Evolutionary conservation across 345 rosid genomes (phyloP).

Genomic region (Gossypium ekmanianum): DNA sequence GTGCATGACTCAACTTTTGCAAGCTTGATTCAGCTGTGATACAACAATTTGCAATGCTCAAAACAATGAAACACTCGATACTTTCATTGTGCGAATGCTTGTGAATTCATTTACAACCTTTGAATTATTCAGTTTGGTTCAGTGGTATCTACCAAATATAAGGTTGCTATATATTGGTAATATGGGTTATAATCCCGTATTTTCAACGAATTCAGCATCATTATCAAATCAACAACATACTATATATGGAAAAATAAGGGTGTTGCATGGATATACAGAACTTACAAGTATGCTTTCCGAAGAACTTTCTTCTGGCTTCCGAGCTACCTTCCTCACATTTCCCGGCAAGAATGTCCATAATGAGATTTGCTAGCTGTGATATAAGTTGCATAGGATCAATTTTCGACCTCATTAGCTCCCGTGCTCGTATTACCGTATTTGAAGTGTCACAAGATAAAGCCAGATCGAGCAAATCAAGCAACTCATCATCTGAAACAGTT

Average conservation of each 20-base stretch:
- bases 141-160: no score
- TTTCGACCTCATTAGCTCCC: slow-evolving; percentile 91
- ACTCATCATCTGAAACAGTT: slow-evolving; percentile 87
- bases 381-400: slow-evolving; percentile 93
- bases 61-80: background rate
- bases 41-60: slow-evolving; percentile 13
- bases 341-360: slow-evolving; percentile 85
- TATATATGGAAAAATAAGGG: background rate
- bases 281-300: slow-evolving; percentile 60
- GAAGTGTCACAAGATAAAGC: slow-evolving; percentile 92
- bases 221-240: background rate
- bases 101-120: background rate
- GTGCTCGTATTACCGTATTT: slow-evolving; percentile 82
- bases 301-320: slow-evolving; percentile 54
- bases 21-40: slow-evolving; percentile 70
- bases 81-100: background rate
- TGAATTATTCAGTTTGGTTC: background rate
- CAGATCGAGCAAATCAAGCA: slow-evolving; percentile 84
- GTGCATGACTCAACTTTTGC: slow-evolving; percentile 65
- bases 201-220: background rate
- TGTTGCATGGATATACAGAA: background rate
- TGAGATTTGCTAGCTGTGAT: slow-evolving; percentile 88
- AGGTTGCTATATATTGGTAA: background rate
- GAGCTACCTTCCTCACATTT: slow-evolving; percentile 58
- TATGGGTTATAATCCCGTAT: background rate